These are phyloP conservation scores for Spathaspora girioi DNA, from an alignment of 805 yeast genomes.

Conservation along the genomic window DNA sequence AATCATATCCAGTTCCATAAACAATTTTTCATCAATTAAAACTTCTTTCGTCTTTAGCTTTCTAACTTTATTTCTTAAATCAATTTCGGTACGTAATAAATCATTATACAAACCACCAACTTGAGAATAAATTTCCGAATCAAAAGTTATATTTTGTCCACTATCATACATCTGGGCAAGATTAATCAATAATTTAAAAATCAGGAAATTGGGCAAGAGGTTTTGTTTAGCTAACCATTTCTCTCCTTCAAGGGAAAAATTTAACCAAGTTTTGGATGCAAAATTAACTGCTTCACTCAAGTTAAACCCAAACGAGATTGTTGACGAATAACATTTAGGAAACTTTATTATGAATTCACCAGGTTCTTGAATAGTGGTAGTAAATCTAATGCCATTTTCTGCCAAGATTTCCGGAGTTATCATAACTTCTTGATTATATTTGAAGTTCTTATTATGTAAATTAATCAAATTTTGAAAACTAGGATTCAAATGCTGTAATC, in stretches of 20 bases:
- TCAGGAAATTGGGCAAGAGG: slow-evolving; percentile 51
- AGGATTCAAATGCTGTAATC: slow-evolving; percentile 27
- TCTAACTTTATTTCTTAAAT: slow-evolving; percentile 35
- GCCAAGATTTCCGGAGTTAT: slow-evolving; percentile 48
- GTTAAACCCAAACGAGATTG: slow-evolving; percentile 52
- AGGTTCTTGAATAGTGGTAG: slow-evolving; percentile 51
- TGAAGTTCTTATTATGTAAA: slow-evolving; percentile 9
- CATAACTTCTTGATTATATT: slow-evolving; percentile 41
- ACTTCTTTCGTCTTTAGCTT: slow-evolving; percentile 16
- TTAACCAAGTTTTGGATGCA: slow-evolving; percentile 57
- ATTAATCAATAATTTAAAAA: slow-evolving; percentile 44
- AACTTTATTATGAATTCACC: slow-evolving; percentile 59
- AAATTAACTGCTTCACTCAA: slow-evolving; percentile 55
- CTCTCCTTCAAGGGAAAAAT: slow-evolving; percentile 45
- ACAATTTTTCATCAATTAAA: slow-evolving; percentile 28
- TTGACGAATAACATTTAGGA: slow-evolving; percentile 52
- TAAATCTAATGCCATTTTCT: slow-evolving; percentile 46
- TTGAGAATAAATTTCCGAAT: slow-evolving; percentile 29
- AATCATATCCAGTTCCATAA: slow-evolving; percentile 35
- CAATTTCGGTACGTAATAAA: slow-evolving; percentile 41
- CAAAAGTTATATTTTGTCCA: slow-evolving; percentile 24
- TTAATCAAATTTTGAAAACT: slow-evolving; percentile 21
- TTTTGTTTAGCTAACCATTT: slow-evolving; percentile 48
- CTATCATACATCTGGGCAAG: slow-evolving; percentile 42
- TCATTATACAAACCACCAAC: slow-evolving; percentile 30